These are phyloP conservation scores for Gypsophila paniculata DNA, from an alignment of 179 eudicot genomes.

Conservation along the genomic window DNA sequence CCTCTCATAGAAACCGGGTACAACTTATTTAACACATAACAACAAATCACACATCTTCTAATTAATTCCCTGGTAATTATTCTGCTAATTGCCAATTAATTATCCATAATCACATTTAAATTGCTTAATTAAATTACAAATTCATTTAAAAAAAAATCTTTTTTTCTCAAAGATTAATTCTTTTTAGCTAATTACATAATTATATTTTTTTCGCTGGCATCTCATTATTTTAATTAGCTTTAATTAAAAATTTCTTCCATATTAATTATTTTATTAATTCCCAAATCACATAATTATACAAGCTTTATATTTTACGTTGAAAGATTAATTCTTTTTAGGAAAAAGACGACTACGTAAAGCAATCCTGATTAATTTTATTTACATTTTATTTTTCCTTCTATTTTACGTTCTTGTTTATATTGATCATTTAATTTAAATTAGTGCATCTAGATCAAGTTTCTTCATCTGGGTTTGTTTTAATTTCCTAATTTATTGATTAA, in stretches of 20 bases:
- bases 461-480: too few relatives aligned
- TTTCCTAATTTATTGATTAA: slow-evolving; percentile 13
- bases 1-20: too few relatives aligned
- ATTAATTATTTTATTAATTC: background rate
- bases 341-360: background rate
- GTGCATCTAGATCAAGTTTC: slow-evolving; percentile 26
- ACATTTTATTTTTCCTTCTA: background rate
- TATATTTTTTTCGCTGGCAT: background rate
- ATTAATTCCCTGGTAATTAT: too few relatives aligned
- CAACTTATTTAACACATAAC: too few relatives aligned
- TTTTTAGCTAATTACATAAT: too few relatives aligned
- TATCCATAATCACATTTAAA: background rate
- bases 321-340: slow-evolving; percentile 26
- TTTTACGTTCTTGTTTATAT: background rate
- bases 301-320: slow-evolving; percentile 36
- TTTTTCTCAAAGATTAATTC: too few relatives aligned
- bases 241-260: background rate
- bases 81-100: background rate
- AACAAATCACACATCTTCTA: too few relatives aligned
- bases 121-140: background rate
- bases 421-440: background rate
- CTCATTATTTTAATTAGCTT: background rate
- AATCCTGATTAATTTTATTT: background rate
- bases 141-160: background rate
- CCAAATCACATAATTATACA: slow-evolving; percentile 9